These are phyloP conservation scores for Sarcodon aspratus DNA, from an alignment of 768 basidiomycete genomes.

Conservation along the genomic window DNA sequence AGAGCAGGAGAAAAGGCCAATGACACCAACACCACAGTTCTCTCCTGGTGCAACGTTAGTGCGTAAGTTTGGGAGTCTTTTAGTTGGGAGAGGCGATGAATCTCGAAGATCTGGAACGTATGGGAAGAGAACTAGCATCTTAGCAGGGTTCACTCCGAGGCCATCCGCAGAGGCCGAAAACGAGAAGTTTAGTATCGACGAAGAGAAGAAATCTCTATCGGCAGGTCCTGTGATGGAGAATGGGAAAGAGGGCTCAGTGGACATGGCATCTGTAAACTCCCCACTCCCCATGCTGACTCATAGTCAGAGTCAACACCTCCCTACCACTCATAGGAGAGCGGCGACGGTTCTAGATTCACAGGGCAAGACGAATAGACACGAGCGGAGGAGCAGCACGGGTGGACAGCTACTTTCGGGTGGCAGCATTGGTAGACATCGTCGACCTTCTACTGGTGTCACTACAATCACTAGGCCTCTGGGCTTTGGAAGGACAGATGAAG, in stretches of 20 bases:
- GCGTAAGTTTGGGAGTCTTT: constrained; percentile 63
- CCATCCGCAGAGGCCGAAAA: constrained; percentile 17
- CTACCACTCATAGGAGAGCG: constrained; percentile 56
- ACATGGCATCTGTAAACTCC: constrained; percentile 8
- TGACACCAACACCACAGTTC: constrained; percentile 9
- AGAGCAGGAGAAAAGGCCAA: constrained; percentile 21
- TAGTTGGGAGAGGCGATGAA: constrained; percentile 32
- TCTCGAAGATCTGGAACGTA: constrained; percentile 21
- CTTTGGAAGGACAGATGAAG: constrained; percentile 40
- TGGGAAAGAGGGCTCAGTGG: constrained; percentile 12
- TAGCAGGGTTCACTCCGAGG: constrained; percentile 30
- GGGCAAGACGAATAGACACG: constrained; percentile 51
- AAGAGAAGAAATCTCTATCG: constrained; percentile 5
- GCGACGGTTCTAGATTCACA: constrained; percentile 69
- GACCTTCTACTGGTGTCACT: constrained; percentile 61
- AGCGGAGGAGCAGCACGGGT: constrained; percentile 68
- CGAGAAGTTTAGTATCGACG: constrained; percentile 8
- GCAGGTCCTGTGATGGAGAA: constrained; percentile 8
- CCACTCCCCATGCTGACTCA: constrained; percentile 19
- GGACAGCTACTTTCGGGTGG: constrained; percentile 45
- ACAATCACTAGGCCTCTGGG: constrained; percentile 15
- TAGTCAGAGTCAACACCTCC: constrained; percentile 45
- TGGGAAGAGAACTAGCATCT: constrained; percentile 38
- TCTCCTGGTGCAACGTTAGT: constrained; percentile 64
- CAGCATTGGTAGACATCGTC: constrained; percentile 54